Evolutionary conservation across 148 eudicot species (phyloP), one percentile per base, ranked within the genome.

Genomic region (Nepenthes mirabilis): DNA sequence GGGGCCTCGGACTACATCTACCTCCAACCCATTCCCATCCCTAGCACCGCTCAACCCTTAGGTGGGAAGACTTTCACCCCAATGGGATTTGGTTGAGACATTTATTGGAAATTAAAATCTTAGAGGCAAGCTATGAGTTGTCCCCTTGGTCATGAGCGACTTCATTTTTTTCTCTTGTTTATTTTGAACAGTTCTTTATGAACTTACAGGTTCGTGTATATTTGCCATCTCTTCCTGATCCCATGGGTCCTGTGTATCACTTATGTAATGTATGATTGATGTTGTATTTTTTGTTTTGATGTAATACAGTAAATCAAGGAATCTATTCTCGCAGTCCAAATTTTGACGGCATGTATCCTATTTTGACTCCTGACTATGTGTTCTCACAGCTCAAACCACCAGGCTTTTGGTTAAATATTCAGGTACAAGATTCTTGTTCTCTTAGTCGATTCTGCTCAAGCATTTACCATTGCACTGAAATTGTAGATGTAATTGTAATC

Each of bases 331-430:
- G 68, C 11, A 0, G 36, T 12, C 43, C 60, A 14, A 8, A 55
- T 40, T 65, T 65, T 14, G 68, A 65, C 56, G 40, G 1, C 60
- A 23, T 2, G 32, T 48, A 2, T 8, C 52, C 43, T 45, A 33
- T 65, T 45, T 1, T 45, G 23, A 56, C 68, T 9, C 43, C 47
- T 47, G 43, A 12, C 13, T 2, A 1, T 34, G 60, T 65, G 33
- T 65, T 56, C 43, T 8, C 43, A 32, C 47, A 55, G 14, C 3
- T 9, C 34, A 5, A 1, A 2, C 68, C 61, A 13, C 10, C 13
- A 33, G 68, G 68, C 33, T 65, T 65, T 48, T 65, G 68, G 68
- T 36, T 65, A 33, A 65, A 65, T 56, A 34, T 65, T 47, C 54
- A 65, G 68, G 68, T 65, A 34, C 4, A 11, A 49, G 47, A 1